A percentile compares a stretch with the other conserved stretches of the same genome.
These are phyloP conservation scores for Myxozyma vanderwaltii DNA, from an alignment of 805 yeast species.

Conservation along the genomic window DNA sequence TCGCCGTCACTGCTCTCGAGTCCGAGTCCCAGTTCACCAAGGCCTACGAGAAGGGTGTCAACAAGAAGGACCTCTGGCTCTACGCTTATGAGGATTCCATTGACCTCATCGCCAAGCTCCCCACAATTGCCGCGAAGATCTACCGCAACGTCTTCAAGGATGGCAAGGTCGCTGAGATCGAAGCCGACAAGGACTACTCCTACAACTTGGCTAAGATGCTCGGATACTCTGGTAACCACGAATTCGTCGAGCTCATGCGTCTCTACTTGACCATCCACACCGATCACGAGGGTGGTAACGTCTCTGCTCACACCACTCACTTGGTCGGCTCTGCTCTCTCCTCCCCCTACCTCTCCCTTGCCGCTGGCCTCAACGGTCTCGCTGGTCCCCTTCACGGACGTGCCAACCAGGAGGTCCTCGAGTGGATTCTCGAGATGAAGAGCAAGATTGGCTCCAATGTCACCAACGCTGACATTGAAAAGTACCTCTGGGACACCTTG, in stretches of 20 bases:
- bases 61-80: conserved; percentile 81
- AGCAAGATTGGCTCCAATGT: conserved; percentile 67
- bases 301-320: conserved; percentile 84
- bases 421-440: conserved; percentile 73
- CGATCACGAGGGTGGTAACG: conserved; percentile 91
- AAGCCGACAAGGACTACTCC: conserved; percentile 57
- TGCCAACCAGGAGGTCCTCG: conserved; percentile 85
- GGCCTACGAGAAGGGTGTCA: conserved; percentile 81
- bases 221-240: conserved; percentile 62
- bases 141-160: conserved; percentile 84
- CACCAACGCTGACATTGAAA: conserved; percentile 68
- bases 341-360: conserved; percentile 73
- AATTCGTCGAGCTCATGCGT: conserved; percentile 78
- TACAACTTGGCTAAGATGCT: conserved; percentile 64
- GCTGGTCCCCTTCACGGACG: conserved; percentile 89
- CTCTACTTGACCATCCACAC: conserved; percentile 79
- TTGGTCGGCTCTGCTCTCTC: conserved; percentile 81
- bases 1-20: conserved; percentile 80
- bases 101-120: conserved; percentile 78
- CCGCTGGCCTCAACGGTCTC: conserved; percentile 82
- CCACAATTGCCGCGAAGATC: conserved; percentile 77
- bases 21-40: conserved; percentile 80
- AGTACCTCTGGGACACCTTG: conserved; percentile 75
- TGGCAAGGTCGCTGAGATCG: conserved; percentile 60
- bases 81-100: conserved; percentile 79